These are phyloP conservation scores for Lentithecium fluviatile DNA, from an alignment of 495 filamentous ascomycete genomes.

Conservation along the genomic window DNA sequence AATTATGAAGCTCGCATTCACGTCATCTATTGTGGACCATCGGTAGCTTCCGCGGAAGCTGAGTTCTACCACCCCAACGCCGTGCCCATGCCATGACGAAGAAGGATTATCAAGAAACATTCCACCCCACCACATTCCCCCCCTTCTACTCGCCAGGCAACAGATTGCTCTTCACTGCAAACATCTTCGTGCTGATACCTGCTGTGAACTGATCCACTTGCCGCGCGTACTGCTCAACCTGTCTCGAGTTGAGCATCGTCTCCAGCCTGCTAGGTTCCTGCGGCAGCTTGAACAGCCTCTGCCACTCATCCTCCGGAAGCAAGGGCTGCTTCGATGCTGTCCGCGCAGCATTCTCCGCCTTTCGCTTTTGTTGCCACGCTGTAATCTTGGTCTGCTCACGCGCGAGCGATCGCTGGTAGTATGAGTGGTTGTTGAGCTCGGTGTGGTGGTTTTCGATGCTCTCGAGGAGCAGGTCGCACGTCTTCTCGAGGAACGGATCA, in stretches of 20 bases:
- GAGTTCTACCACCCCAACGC: slow-evolving; percentile 24
- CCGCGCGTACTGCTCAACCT: slow-evolving; percentile 97
- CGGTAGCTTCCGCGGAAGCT: background rate
- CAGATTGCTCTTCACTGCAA: slow-evolving; percentile 75
- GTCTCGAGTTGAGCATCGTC: slow-evolving; percentile 85
- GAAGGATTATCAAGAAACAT: slow-evolving; percentile 10
- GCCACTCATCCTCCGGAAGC: slow-evolving; percentile 97
- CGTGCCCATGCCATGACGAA: slow-evolving; percentile 33
- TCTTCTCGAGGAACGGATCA: slow-evolving; percentile 98
- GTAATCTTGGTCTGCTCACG: slow-evolving; percentile 96
- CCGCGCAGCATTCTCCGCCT: slow-evolving; percentile 85
- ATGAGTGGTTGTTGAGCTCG: slow-evolving; percentile 98
- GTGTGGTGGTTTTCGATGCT: slow-evolving; percentile 97
- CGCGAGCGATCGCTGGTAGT: slow-evolving; percentile 92
- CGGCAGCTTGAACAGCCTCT: slow-evolving; percentile 94
- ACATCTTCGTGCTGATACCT: slow-evolving; percentile 92
- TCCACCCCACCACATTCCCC: background rate
- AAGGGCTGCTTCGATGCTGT: slow-evolving; percentile 81
- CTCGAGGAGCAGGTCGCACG: slow-evolving; percentile 90
- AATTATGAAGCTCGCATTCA: too few species aligned
- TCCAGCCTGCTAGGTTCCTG: slow-evolving; percentile 90
- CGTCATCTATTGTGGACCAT: too few species aligned
- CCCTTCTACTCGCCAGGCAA: slow-evolving; percentile 47
- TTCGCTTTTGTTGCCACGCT: slow-evolving; percentile 92
- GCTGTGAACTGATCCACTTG: slow-evolving; percentile 97